Percentiles rank a stretch among this genome's conserved stretches.
Evolutionary conservation across 108 stramenopile species (phyloP).

Genomic region (Pseudonitzschia delicatissima): DNA sequence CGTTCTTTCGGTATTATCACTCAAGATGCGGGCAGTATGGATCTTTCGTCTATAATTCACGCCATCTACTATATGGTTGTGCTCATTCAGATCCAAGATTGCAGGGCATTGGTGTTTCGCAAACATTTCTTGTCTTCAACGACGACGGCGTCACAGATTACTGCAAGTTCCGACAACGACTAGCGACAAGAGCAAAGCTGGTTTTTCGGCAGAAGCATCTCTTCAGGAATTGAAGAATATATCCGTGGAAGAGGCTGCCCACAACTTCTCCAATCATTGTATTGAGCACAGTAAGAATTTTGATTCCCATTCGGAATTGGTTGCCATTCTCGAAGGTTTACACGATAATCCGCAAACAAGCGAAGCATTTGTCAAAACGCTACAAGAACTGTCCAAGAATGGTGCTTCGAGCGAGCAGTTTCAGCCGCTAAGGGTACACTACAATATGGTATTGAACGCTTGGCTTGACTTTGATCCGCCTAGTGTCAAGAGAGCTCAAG

Average conservation of each 20-base stretch:
- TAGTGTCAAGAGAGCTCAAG: conserved; percentile 11
- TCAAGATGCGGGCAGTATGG: no score
- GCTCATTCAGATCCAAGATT: no score
- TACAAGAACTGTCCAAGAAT: neutral
- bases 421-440: conserved; percentile 2
- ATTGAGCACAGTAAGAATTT: neutral
- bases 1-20: no score
- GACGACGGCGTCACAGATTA: no score
- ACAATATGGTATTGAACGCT: neutral
- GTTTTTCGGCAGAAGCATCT: no score
- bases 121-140: no score
- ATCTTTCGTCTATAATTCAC: no score
- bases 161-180: no score
- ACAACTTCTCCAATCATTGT: neutral
- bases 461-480: conserved; percentile 10
- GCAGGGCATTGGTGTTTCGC: no score
- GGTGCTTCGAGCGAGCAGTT: neutral
- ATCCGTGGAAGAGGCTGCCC: neutral
- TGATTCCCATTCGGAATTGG: conserved; percentile 2
- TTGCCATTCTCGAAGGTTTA: neutral
- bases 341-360: conserved; percentile 1
- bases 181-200: no score
- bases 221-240: neutral
- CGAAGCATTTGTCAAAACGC: conserved; percentile 6
- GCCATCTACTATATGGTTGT: no score